Base-by-base conservation (phyloP, 768 basidiomycete genomes). In the Podaxis sp. region DNA sequence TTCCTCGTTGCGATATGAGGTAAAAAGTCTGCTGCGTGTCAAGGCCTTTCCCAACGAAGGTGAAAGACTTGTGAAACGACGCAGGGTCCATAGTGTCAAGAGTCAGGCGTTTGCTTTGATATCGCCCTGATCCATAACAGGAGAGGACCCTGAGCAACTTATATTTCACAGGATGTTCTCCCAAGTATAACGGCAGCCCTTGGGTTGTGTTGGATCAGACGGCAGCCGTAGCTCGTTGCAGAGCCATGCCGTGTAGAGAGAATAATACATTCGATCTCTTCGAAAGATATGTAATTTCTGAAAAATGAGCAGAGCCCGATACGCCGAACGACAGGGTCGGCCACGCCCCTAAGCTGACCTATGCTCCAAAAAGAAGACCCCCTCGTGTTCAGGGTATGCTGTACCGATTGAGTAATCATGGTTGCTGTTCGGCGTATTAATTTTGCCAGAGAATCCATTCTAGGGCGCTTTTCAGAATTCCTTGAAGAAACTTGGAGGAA, bases 271-370 rank as follows among this genome's bases (percentile, higher is more conserved):
- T 8, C 33, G 33, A 0, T 33, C 7, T 17, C 44, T 22, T 19
- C 17, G 15, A 19, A 46, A 46, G n/a, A 22, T 1, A 19, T 46
- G 44, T 17, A 46, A 19, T 46, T 44, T 46, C 19, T 19, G 5
- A 8, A n/a, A 19, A 19, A 9, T 19, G 17, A 46, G n/a, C 6
- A 19, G 19, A 17, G 6, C n/a, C 17, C 44, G 44, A 46, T 9
- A 54, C 46, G 52, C 60, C 30, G 48, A 51, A 17, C 7, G 2
- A 13, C 61, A 62, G 61, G 61, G 61, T 63, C 61, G 36, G 46
- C 33, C 55, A 52, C 55, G 55, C 44, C 38, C 24, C 55, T 11
- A 7, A 52, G 11, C 42, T 52, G 40, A 55, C 54, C 22, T 44
- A 49, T 17, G 39, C 39, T 38, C 54, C 42, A 55, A 48, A n/a